Base-by-base conservation (phyloP, 306 rosid species). In the Casuarina cunninghamiana region DNA sequence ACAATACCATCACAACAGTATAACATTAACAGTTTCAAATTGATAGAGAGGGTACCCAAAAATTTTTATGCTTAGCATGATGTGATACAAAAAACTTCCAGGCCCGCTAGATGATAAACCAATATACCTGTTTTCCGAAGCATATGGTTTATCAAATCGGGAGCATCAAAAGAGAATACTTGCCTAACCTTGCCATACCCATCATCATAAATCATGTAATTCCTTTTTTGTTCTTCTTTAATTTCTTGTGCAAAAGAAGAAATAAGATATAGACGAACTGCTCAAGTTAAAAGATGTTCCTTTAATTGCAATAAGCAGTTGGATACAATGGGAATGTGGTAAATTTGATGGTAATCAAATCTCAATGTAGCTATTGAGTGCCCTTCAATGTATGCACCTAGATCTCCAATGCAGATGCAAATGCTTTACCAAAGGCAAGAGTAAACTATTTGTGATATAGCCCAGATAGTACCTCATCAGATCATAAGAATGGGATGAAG, bases 1-100 rank as follows among this genome's bases (percentile, higher is more conserved):
- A 62, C 11, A 35, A 62, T 62, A 37, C 62, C 62, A 21, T 79
- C 74, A 48, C 38, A 63, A 54, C 55, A 65, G 65, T 69, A 83
- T 57, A 35, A 5, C 66, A 35, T 45, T 65, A 72, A 55, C 72
- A 19, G 26, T 53, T 48, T 49, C 62, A 68, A 35, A 72, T 38
- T 38, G n/a, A 51, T 38, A 72, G 0, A 38, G 17, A 53, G 12
- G 57, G 11, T 46, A 51, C 7, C 60, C n/a, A 21, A 17, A 42
- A 37, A 51, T 48, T 71, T 21, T 8, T 48, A 38, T 37, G 43
- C 32, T 51, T 37, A 77, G 58, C 49, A 70, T 50, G 48, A 71
- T 39, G 76, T 69, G 55, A 75, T 63, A 73, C 57, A 77, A 84
- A 63, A 73, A 84, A 61, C 57, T 41, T 65, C 62, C 80, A 41